A percentile compares a stretch with the other conserved stretches of the same genome.
Conservation (phyloP, 2,329 filamentous ascomycete species). For the Podosphaera aphanis region DNA sequence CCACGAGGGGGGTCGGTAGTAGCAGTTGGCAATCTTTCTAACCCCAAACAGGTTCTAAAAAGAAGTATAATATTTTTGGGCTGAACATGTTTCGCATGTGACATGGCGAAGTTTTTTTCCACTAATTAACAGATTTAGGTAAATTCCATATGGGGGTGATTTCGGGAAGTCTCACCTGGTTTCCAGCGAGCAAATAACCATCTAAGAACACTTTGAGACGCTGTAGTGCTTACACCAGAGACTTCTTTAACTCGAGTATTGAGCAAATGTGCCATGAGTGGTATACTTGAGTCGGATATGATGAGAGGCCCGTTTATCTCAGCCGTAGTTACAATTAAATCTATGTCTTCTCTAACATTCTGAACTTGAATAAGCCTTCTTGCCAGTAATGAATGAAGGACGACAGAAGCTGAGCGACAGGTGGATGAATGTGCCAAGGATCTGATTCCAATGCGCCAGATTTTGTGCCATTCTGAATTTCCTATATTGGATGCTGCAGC, state of each 20-base stretch:
- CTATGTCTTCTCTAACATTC: slow-evolving; percentile 42
- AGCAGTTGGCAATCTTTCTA: slow-evolving; percentile 7
- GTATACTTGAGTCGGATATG: slow-evolving; percentile 57
- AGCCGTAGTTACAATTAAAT: slow-evolving; percentile 48
- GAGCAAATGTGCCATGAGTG: slow-evolving; percentile 47
- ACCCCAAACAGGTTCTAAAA: slow-evolving; percentile 44
- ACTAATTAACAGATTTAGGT: slow-evolving; percentile 19
- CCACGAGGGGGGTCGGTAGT: slow-evolving; percentile 9
- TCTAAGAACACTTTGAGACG: slow-evolving; percentile 47
- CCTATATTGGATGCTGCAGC: slow-evolving; percentile 16
- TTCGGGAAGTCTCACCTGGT: slow-evolving; percentile 33
- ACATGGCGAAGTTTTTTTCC: slow-evolving; percentile 43
- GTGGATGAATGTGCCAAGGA: slow-evolving; percentile 45
- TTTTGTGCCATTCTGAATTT: slow-evolving; percentile 39
- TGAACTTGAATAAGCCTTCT: slow-evolving; percentile 43
- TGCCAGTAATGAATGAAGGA: slow-evolving; percentile 41
- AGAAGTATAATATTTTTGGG: slow-evolving; percentile 44
- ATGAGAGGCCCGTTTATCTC: slow-evolving; percentile 61
- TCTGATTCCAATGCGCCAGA: slow-evolving; percentile 54
- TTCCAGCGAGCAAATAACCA: slow-evolving; percentile 74
- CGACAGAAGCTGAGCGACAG: slow-evolving; percentile 54
- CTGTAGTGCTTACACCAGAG: slow-evolving; percentile 42
- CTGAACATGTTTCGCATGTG: slow-evolving; percentile 37
- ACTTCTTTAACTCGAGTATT: slow-evolving; percentile 41
- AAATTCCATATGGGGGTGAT: background rate